phyloP scores from a whole-genome alignment of 805 yeast genomes.

The Ogataea nitratoaversa region DNA sequence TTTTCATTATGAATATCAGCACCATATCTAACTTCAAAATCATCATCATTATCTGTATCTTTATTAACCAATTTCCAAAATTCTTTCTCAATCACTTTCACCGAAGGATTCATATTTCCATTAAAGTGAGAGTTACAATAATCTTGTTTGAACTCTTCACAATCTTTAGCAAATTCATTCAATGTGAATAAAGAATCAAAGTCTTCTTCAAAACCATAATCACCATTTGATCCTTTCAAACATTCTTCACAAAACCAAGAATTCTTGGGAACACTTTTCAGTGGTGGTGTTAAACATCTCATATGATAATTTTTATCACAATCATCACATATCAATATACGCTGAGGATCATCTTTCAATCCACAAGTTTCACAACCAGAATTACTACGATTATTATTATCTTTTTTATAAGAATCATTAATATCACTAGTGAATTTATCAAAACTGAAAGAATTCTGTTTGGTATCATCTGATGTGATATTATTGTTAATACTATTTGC shows the following conservation, averaged over 20 bases:
- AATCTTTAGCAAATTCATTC: constrained; percentile 54
- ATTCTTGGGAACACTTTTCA: constrained; percentile 48
- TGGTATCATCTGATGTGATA: too few species aligned
- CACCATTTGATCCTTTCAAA: constrained; percentile 74
- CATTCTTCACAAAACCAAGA: constrained; percentile 84
- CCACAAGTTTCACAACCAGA: constrained; percentile 43
- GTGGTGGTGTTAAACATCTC: constrained; percentile 58
- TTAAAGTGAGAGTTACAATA: constrained; percentile 35
- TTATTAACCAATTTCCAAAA: constrained; percentile 54
- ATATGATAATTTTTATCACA: constrained; percentile 70
- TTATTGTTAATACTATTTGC: too few species aligned
- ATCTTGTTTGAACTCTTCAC: constrained; percentile 43
- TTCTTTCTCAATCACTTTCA: constrained; percentile 50
- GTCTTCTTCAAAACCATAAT: constrained; percentile 79
- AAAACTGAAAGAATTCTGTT: background rate
- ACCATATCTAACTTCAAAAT: constrained; percentile 70
- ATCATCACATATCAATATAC: constrained; percentile 63
- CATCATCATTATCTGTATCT: constrained; percentile 26
- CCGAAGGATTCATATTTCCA: constrained; percentile 30
- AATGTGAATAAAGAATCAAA: constrained; percentile 42
- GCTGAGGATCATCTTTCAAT: constrained; percentile 38
- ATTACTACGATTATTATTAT: constrained; percentile 8
- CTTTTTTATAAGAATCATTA: constrained; percentile 31
- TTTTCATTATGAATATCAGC: constrained; percentile 72
- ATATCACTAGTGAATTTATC: constrained; percentile 25